These are phyloP conservation scores for Argentina anserina DNA, from an alignment of 306 rosid species.

Conservation along the genomic window DNA sequence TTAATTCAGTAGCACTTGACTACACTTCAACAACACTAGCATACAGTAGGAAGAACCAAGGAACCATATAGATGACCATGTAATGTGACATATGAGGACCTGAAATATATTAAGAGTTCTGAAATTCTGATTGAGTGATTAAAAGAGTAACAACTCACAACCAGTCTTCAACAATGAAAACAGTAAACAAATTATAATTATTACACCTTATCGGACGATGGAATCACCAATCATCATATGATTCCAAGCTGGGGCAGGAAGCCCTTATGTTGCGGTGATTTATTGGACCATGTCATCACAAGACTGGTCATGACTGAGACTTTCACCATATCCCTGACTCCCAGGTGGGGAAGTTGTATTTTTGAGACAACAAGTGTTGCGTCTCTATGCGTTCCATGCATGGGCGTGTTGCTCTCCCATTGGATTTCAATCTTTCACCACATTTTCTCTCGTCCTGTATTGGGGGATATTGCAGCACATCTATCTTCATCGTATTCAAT, in stretches of 20 bases:
- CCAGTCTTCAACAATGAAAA: too few relatives aligned
- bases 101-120: too few relatives aligned
- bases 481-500: neutral
- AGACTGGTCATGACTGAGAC: too few relatives aligned
- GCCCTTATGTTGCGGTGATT: too few relatives aligned
- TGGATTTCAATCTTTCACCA: slow-evolving; percentile 1
- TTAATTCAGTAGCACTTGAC: neutral
- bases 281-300: too few relatives aligned
- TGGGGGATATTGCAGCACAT: neutral
- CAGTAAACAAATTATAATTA: too few relatives aligned
- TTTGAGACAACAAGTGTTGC: slow-evolving; percentile 12
- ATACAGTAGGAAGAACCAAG: neutral
- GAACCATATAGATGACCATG: neutral
- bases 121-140: neutral
- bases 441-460: neutral
- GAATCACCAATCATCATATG: too few relatives aligned
- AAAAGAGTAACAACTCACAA: too few relatives aligned
- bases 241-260: too few relatives aligned
- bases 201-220: too few relatives aligned
- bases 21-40: neutral
- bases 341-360: neutral
- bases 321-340: neutral
- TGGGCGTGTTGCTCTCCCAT: slow-evolving; percentile 5
- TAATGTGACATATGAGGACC: neutral
- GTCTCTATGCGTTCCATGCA: slow-evolving; percentile 18